Base-by-base conservation (phyloP, 495 filamentous ascomycete species). In the Cladorrhinum samala region DNA sequence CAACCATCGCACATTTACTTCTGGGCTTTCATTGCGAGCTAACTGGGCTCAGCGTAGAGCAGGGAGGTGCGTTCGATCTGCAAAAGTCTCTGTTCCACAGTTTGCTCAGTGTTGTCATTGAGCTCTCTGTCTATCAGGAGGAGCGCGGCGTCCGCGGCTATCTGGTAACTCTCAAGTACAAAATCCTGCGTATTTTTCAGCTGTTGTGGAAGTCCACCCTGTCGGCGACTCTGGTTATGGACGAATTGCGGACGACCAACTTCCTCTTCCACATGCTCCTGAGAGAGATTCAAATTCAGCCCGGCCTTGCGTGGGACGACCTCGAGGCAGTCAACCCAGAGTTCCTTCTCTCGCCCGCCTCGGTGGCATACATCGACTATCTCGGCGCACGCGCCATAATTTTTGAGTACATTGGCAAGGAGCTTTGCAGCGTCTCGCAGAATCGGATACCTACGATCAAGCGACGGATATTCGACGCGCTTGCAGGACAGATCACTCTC, bases 1-100 rank as follows among this genome's bases (percentile, higher is more conserved):
- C 92, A 3, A 92, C 83, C 14, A 81, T 97, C 43, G 91, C 92
- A 2, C 93, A 99, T 68, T 75, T 93, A 40, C 70, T 99, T 17
- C 85, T 99, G 18, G 93, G 93, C 0, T 96, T 99, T 64, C 74
- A 76, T 25, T 91, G 88, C 59, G 77, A 81, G 20, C 76, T 83
- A 18, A 78, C 78, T 46, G 72, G 74, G n/a, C 69, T 96, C 16
- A 80, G 78, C 46, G 69, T 93, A 20, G 70, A 83, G 41, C 62
- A 79, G 0, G 74, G 79, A 21, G 76, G 89, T 25, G 64, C 83
- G 5, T 91, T 95, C 58, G 77, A 81, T 30, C 65, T 78, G 17
- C 75, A 80, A 20, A 74, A 73, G 46, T 92, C 94, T 6, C 76
- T 99, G 24, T 86, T 97, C 61, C 91, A 99, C 71, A 73, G 80